phyloP scores from a whole-genome alignment of 306 rosid species.

The Fagus crenata region DNA sequence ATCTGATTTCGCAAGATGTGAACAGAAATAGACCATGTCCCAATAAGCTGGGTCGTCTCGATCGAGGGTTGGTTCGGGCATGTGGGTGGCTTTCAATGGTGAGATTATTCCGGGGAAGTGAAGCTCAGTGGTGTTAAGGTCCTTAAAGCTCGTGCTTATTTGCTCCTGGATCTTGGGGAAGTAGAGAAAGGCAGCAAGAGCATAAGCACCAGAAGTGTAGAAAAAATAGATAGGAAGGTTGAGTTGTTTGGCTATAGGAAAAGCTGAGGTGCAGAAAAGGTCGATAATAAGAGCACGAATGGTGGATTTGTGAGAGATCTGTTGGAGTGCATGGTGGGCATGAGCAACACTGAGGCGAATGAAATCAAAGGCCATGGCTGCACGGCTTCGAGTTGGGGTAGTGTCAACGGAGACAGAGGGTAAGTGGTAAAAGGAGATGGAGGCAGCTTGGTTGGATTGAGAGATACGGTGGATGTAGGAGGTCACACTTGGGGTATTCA shows the following conservation, averaged over 20 bases:
- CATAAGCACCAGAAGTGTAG: constrained; percentile 27
- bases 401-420: constrained; percentile 10
- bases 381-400: neutral
- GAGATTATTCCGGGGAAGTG: constrained; percentile 21
- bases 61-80: constrained; percentile 7
- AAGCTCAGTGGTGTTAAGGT: neutral
- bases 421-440: constrained; percentile 36
- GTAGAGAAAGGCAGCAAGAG: constrained; percentile 3
- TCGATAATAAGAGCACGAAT: constrained; percentile 35
- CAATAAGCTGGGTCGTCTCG: constrained; percentile 16
- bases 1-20: constrained; percentile 12
- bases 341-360: constrained; percentile 19
- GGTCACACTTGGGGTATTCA: constrained; percentile 11
- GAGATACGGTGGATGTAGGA: constrained; percentile 26
- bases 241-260: constrained; percentile 15
- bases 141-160: constrained; percentile 20
- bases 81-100: constrained; percentile 13
- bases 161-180: constrained; percentile 20
- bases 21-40: constrained; percentile 10
- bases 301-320: constrained; percentile 4
- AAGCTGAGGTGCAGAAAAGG: constrained; percentile 25
- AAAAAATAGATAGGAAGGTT: constrained; percentile 35
- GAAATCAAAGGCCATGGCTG: constrained; percentile 7
- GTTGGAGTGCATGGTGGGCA: constrained; percentile 12
- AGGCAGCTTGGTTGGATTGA: constrained; percentile 19